phyloP scores from a whole-genome alignment of 2,329 filamentous ascomycete genomes.

The Emericellopsis cladophorae region DNA sequence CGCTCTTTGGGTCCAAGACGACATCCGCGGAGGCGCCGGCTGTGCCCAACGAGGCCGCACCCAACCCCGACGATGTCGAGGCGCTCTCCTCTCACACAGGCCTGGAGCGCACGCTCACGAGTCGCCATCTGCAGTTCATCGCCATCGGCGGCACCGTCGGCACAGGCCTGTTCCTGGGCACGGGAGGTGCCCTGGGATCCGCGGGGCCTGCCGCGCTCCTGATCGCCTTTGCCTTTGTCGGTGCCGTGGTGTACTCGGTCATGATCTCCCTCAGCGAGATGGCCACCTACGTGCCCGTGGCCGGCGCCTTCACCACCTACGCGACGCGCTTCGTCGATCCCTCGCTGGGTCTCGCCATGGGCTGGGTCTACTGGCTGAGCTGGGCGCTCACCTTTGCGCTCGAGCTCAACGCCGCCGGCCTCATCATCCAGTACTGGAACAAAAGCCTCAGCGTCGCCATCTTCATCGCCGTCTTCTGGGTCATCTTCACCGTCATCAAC shows the following conservation, averaged over 20 bases:
- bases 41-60: conserved; percentile 5
- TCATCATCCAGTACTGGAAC: conserved; percentile 70
- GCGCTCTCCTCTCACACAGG: conserved; percentile 17
- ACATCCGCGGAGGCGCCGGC: too few species aligned
- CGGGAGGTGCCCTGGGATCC: conserved; percentile 46
- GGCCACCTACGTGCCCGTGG: conserved; percentile 64
- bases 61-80: conserved; percentile 19
- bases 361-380: conserved; percentile 75
- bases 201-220: conserved; percentile 55
- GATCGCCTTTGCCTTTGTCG: conserved; percentile 58
- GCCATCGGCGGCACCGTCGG: conserved; percentile 55
- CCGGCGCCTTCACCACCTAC: conserved; percentile 66
- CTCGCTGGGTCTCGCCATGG: conserved; percentile 63
- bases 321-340: conserved; percentile 63
- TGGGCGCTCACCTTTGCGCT: conserved; percentile 64
- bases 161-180: conserved; percentile 61
- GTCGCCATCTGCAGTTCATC: conserved; percentile 35
- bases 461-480: conserved; percentile 64
- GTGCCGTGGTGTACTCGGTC: conserved; percentile 60
- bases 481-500: conserved; percentile 55
- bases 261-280: conserved; percentile 63
- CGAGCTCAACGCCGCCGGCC: conserved; percentile 58
- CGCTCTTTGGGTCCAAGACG: too few species aligned
- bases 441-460: conserved; percentile 50
- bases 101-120: conserved; percentile 12